Base-by-base conservation (phyloP, 257 asterid species). In the Hygrophila difformis region DNA sequence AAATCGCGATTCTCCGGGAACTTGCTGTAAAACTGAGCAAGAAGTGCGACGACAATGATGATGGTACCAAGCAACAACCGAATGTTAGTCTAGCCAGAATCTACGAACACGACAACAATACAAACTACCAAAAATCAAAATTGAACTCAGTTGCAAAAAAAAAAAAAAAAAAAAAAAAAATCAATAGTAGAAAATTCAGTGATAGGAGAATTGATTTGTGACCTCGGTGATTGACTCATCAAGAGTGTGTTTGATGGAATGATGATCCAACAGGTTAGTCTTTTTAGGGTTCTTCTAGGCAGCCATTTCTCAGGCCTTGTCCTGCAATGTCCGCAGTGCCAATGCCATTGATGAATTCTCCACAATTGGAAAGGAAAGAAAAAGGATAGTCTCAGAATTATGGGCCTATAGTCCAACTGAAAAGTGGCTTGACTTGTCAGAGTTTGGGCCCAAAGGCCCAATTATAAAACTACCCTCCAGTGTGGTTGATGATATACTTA, bases 1-100 rank as follows among this genome's bases (percentile, higher is more conserved):
- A 83, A 91, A 73, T 82, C 69, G 41, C 71, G 70, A 50, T 91
- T 86, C 18, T 81, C 97, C 0, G 94, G 97, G 50, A 87, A 86
- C 58, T 91, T 84, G 81, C 82, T 74, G 77, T 91, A 91, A 60
- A 91, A 86, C 81, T 91, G 95, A 4, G 99, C 97, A 44, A 91
- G 73, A 36, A 91, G 78, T 2, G 97, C 99, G 50, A 87, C 71
- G n/a, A 63, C 50, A 42, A 91, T 78, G 56, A 83, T 81, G 52
- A 78, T 24, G 21, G 65, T 50, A 35, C 99, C 97, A n/a, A 91
- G 53, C 67, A 87, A 40, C 71, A 91, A 69, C 43, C 93, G 70
- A 18, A 77, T 16, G 70, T 86, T 91, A 55, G 94, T 91, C 83
- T 78, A 33, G 74, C 87, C 83, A 59, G 70, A 78, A 69, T 91